These are phyloP conservation scores for Ogataea trehaloabstinens DNA, from an alignment of 805 yeast species.

Conservation along the genomic window DNA sequence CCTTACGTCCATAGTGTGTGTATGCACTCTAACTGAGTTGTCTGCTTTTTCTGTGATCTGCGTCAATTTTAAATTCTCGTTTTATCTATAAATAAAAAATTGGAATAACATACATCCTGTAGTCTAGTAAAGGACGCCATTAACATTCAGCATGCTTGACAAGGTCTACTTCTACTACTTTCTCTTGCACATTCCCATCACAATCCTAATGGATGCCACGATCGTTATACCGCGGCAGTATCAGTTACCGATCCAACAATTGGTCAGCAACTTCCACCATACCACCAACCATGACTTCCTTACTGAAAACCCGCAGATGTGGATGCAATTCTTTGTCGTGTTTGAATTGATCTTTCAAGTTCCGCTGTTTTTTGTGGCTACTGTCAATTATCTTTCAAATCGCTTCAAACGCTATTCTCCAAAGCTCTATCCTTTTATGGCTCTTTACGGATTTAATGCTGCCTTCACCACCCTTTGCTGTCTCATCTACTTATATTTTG, in stretches of 20 bases:
- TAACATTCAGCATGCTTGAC: constrained; percentile 18
- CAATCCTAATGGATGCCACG: constrained; percentile 71
- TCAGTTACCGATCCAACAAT: constrained; percentile 46
- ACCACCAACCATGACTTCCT: constrained; percentile 69
- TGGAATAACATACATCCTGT: too few relatives aligned
- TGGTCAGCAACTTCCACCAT: constrained; percentile 58
- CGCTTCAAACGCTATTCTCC: constrained; percentile 18
- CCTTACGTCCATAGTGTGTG: too few relatives aligned
- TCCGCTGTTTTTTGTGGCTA: constrained; percentile 66
- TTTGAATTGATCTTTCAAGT: constrained; percentile 74
- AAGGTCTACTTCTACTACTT: constrained; percentile 27
- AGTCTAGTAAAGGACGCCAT: too few relatives aligned
- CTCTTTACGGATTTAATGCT: constrained; percentile 81
- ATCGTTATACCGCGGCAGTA: constrained; percentile 59
- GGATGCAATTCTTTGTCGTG: constrained; percentile 72
- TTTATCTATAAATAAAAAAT: not conserved
- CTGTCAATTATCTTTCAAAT: constrained; percentile 25
- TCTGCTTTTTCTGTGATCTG: too few relatives aligned
- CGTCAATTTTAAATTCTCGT: not conserved
- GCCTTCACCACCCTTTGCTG: constrained; percentile 76
- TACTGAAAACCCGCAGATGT: constrained; percentile 45
- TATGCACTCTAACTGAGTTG: too few relatives aligned
- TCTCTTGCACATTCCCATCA: constrained; percentile 70
- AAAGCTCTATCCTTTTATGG: constrained; percentile 31
- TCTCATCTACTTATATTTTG: constrained; percentile 44